Conservation (phyloP, 1,139 yeast genomes). For the Zygosaccharomyces pseudobailii region DNA sequence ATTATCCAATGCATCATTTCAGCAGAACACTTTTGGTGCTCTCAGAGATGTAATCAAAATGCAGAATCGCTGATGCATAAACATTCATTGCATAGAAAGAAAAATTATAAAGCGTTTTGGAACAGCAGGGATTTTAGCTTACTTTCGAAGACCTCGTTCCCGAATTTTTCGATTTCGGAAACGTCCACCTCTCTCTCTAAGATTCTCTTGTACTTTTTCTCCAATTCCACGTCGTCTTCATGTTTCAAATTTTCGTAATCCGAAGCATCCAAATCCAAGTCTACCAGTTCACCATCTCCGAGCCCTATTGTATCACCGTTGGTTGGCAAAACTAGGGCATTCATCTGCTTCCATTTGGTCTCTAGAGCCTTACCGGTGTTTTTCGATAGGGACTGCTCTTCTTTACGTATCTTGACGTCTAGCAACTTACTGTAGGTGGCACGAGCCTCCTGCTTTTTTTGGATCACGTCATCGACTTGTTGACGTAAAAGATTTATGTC, state of each 20-base stretch:
- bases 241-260: slow-evolving; percentile 29
- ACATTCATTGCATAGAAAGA: background rate
- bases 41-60: slow-evolving; percentile 43
- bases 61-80: slow-evolving; percentile 19
- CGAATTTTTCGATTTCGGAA: slow-evolving; percentile 30
- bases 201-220: slow-evolving; percentile 23
- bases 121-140: slow-evolving; percentile 9
- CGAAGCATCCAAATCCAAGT: slow-evolving; percentile 44
- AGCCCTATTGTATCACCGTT: slow-evolving; percentile 55
- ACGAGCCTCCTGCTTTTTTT: slow-evolving; percentile 42
- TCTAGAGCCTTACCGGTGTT: slow-evolving; percentile 34
- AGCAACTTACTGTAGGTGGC: slow-evolving; percentile 34
- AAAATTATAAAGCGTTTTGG: background rate
- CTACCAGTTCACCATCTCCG: slow-evolving; percentile 53
- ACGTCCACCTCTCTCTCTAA: slow-evolving; percentile 35
- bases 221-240: slow-evolving; percentile 20
- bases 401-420: slow-evolving; percentile 24
- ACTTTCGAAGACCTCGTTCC: slow-evolving; percentile 12
- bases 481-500: slow-evolving; percentile 37
- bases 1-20: slow-evolving; percentile 47
- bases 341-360: slow-evolving; percentile 47
- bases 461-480: slow-evolving; percentile 45
- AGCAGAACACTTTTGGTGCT: slow-evolving; percentile 55
- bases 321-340: slow-evolving; percentile 41
- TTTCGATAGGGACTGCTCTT: slow-evolving; percentile 12